A percentile compares a stretch with the other conserved stretches of the same genome.
These are phyloP conservation scores for Anethum foeniculum DNA, from an alignment of 140 eudicot genomes.

Conservation along the genomic window DNA sequence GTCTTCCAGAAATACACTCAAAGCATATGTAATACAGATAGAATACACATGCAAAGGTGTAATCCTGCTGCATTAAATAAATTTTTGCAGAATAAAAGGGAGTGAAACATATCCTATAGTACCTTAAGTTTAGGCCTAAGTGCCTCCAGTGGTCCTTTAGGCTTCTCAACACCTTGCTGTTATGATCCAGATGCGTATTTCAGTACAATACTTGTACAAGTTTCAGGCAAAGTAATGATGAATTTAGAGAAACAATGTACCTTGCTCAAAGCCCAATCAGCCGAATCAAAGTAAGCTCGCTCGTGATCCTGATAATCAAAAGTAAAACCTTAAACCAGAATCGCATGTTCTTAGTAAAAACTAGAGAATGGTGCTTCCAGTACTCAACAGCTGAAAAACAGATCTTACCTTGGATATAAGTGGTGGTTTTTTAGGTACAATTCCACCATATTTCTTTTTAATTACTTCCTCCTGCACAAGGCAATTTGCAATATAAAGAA, in stretches of 20 bases:
- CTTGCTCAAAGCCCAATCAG: constrained; percentile 99
- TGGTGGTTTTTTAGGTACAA: constrained; percentile 87
- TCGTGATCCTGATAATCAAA: constrained; percentile 74
- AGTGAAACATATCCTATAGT: constrained; percentile 6
- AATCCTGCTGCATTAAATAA: not conserved
- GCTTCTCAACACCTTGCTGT: constrained; percentile 97
- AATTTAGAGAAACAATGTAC: constrained; percentile 28
- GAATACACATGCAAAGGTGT: not conserved
- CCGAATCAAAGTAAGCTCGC: constrained; percentile 98
- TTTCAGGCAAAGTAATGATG: constrained; percentile 4
- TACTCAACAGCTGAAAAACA: constrained; percentile 1
- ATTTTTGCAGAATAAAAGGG: not conserved
- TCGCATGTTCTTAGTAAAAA: constrained; percentile 1
- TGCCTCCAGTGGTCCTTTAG: constrained; percentile 98
- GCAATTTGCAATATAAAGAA: constrained; percentile 3
- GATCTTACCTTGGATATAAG: constrained; percentile 73
- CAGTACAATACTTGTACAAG: constrained; percentile 1
- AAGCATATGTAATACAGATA: not conserved
- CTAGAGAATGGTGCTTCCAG: not conserved
- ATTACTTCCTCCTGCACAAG: constrained; percentile 60
- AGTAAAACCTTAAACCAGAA: not conserved
- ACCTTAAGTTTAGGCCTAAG: constrained; percentile 97
- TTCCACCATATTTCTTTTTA: constrained; percentile 87
- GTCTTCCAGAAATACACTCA: not conserved
- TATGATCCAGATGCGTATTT: constrained; percentile 8